Conservation (phyloP, 1,284 basidiomycete genomes). For the Prillingera fragicola region DNA sequence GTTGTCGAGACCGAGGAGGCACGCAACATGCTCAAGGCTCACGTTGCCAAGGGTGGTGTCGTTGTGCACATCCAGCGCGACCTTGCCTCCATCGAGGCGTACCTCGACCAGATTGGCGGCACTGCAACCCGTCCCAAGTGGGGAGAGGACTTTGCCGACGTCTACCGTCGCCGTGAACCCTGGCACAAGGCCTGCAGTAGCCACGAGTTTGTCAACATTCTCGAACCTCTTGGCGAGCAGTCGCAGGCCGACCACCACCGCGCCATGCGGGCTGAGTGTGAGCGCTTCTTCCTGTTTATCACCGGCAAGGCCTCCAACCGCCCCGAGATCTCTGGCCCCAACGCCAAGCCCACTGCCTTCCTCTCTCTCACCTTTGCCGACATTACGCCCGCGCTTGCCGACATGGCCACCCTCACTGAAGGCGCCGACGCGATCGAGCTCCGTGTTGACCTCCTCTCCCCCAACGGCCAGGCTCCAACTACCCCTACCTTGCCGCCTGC, state of each 20-base stretch:
- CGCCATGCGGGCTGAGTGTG: conserved; percentile 38
- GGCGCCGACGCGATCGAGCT: conserved; percentile 91
- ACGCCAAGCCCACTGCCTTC: conserved; percentile 71
- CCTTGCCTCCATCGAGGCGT: conserved; percentile 65
- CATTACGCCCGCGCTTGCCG: conserved; percentile 62
- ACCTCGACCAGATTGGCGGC: conserved; percentile 58
- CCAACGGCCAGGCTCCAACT: conserved; percentile 48
- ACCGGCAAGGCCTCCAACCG: conserved; percentile 68
- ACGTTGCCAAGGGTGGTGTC: conserved; percentile 58
- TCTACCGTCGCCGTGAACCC: conserved; percentile 74
- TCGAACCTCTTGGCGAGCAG: conserved; percentile 35
- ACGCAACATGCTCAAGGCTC: conserved; percentile 64
- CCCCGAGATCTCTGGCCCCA: conserved; percentile 42
- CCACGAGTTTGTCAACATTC: conserved; percentile 75
- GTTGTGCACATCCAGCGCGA: conserved; percentile 70
- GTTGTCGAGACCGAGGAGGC: conserved; percentile 81
- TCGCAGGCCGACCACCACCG: conserved; percentile 33
- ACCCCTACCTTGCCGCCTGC: conserved; percentile 60
- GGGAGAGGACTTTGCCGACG: conserved; percentile 71
- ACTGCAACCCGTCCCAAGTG: conserved; percentile 78
- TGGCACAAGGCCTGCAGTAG: conserved; percentile 84
- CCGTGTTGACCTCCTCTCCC: conserved; percentile 80
- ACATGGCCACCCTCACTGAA: conserved; percentile 67
- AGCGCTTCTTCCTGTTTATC: conserved; percentile 80
- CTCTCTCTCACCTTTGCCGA: conserved; percentile 89